phyloP scores from a whole-genome alignment of 352 stramenopile genomes.

The Pythium monospermum region DNA sequence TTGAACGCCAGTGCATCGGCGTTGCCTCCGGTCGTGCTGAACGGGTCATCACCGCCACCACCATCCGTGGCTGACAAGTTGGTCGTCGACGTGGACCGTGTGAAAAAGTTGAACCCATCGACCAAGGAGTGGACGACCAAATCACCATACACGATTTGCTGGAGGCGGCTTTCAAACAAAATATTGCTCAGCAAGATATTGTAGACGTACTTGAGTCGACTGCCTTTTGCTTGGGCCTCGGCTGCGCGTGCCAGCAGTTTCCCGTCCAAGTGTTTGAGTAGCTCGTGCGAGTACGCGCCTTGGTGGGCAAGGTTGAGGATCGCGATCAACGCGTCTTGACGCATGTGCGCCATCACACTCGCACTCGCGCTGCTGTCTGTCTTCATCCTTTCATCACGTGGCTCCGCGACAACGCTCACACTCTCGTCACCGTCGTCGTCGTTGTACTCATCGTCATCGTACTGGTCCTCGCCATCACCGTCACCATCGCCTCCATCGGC shows the following conservation, averaged over 20 bases:
- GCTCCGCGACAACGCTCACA: no score
- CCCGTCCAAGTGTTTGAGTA: slow-evolving; percentile 53
- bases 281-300: slow-evolving; percentile 34
- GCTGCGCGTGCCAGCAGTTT: slow-evolving; percentile 43
- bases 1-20: slow-evolving; percentile 25
- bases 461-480: not conserved
- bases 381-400: no score
- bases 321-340: slow-evolving; percentile 58
- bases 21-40: not conserved
- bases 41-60: not conserved
- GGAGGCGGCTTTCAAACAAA: slow-evolving; percentile 59
- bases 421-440: not conserved
- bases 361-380: no score
- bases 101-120: slow-evolving; percentile 49
- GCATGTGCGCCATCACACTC: slow-evolving; percentile 33
- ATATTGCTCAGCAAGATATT: slow-evolving; percentile 58
- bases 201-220: slow-evolving; percentile 56
- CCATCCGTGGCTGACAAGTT: not conserved
- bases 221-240: slow-evolving; percentile 26
- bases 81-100: not conserved
- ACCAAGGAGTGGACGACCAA: slow-evolving; percentile 46
- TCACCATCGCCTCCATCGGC: not conserved
- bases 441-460: not conserved
- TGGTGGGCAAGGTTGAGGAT: slow-evolving; percentile 64
- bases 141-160: slow-evolving; percentile 60